Conservation (phyloP, 2,329 filamentous ascomycete species). For the Alternaria consortialis region DNA sequence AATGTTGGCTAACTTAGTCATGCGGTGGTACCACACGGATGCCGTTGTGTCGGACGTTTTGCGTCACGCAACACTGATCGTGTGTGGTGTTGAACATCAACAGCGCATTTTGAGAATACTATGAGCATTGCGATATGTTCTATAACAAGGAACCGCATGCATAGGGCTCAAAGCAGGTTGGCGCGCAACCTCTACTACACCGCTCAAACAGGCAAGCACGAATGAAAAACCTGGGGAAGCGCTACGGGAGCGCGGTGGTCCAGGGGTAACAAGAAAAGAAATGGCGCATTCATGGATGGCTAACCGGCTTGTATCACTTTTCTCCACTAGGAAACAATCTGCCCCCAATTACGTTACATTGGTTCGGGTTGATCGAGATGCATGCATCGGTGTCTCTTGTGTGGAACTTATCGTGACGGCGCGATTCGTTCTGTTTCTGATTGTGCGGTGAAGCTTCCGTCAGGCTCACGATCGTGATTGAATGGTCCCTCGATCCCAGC, state of each 20-base stretch:
- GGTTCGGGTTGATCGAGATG: constrained; percentile 44
- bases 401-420: constrained; percentile 37
- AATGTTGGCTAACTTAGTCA: constrained; percentile 25
- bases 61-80: constrained; percentile 21
- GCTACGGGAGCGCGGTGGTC: constrained; percentile 14
- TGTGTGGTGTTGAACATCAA: constrained; percentile 11
- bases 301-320: constrained; percentile 30
- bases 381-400: constrained; percentile 40
- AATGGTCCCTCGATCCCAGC: constrained; percentile 22
- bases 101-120: constrained; percentile 4
- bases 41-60: constrained; percentile 9
- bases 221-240: constrained; percentile 34
- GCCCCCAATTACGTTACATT: constrained; percentile 38
- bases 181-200: constrained; percentile 34
- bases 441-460: constrained; percentile 43
- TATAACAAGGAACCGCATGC: constrained; percentile 28
- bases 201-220: constrained; percentile 24
- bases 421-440: constrained; percentile 40
- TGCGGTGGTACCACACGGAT: constrained; percentile 19
- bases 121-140: constrained; percentile 21
- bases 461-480: constrained; percentile 26
- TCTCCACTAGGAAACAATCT: constrained; percentile 36
- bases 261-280: constrained; percentile 23
- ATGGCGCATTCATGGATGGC: constrained; percentile 32
- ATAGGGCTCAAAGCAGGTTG: constrained; percentile 30